A percentile compares a stretch with the other conserved stretches of the same genome.
These are phyloP conservation scores for Tranzscheliella williamsii DNA, from an alignment of 1,284 basidiomycete genomes.

Conservation along the genomic window DNA sequence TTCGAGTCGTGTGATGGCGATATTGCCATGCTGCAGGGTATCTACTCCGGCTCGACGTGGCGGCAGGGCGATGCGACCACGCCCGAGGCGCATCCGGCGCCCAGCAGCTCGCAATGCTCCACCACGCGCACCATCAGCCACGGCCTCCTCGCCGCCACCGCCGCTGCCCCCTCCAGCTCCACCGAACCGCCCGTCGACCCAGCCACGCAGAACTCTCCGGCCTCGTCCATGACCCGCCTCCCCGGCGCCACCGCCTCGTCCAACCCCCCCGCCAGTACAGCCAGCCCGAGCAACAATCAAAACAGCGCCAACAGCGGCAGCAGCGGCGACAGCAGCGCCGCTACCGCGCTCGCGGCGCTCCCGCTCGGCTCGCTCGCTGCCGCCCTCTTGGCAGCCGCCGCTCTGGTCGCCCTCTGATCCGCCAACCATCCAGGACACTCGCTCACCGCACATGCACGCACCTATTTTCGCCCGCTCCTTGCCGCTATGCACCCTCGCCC, in stretches of 20 bases:
- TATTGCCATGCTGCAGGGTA: constrained; percentile 44
- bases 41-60: constrained; percentile 50
- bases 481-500: no score
- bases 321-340: not conserved
- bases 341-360: not conserved
- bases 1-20: constrained; percentile 56
- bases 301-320: no score
- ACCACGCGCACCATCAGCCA: constrained; percentile 16
- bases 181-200: not conserved
- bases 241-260: constrained; percentile 1
- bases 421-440: no score
- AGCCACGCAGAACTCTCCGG: not conserved
- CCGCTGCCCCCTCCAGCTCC: not conserved
- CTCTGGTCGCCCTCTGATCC: no score
- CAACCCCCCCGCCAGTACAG: constrained; percentile 3
- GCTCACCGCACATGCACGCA: no score
- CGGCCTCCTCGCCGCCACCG: constrained; percentile 10
- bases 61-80: constrained; percentile 43
- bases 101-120: constrained; percentile 20
- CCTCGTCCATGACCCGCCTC: constrained; percentile 9
- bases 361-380: not conserved
- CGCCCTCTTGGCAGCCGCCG: not conserved
- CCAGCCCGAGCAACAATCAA: no score
- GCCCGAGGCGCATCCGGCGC: constrained; percentile 30
- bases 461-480: no score